Base-by-base conservation (phyloP, 2,329 filamentous ascomycete genomes). In the Penicillium hesseltinei region DNA sequence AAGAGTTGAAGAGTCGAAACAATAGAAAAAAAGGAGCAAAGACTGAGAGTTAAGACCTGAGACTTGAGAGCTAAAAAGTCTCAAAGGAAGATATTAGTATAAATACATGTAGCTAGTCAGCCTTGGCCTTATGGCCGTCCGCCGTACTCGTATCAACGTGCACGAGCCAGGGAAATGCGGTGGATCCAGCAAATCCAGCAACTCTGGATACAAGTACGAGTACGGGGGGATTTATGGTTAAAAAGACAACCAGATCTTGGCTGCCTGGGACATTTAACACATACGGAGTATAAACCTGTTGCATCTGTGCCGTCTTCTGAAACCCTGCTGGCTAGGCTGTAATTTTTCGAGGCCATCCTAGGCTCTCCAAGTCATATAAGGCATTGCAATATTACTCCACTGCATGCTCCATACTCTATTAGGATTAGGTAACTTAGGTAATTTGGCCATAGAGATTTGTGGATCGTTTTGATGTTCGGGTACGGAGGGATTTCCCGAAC, bases 131-230 rank as follows among this genome's bases (percentile, higher is more conserved):
- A 44, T 21, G 1, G 36, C 42, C 61, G 62, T 64, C 1, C 23
- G 3, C 23, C 25, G 25, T 27, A 63, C 55, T 64, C 57, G 61
- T 64, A 58, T 64, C 39, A 33, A n/a, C 8, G 29, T 29, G 54
- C 58, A 61, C 56, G 56, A 61, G 51, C 59, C 59, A 50, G n/a
- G 17, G 5, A 13, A 27, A 52, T 43, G 5, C 10, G 19, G 38
- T 25, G 38, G 27, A 23, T 35, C 35, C 27, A 52, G n/a, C 25
- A 11, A 36, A 47, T 33, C 3, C 13, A 29, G 17, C 15, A n/a
- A 38, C n/a, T 4, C 35, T 49, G 36, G 39, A 42, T 17, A 51
- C 33, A 17, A 21, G 17, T 40, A 33, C 54, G 54, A 53, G 35
- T 53, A 53, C 48, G 48, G 53, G 4, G 5, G 10, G 4, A 6